Evolutionary conservation across 768 basidiomycete species (phyloP).

Genomic region (Fibroporia radiculosa): DNA sequence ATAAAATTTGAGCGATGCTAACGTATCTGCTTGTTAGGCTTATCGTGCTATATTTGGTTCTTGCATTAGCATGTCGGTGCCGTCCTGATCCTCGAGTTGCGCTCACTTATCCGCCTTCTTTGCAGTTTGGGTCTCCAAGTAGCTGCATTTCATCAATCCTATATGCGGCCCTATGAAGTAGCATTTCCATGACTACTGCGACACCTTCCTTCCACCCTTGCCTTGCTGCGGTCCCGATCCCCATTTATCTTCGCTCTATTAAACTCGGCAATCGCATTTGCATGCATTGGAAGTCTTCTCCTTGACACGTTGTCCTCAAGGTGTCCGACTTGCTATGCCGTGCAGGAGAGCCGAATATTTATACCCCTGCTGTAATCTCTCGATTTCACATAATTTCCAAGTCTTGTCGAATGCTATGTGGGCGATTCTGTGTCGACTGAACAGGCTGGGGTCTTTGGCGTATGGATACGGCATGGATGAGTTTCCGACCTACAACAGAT

Average conservation of each 20-base stretch:
- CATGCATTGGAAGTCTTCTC: not conserved
- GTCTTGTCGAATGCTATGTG: not conserved
- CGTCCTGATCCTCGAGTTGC: not conserved
- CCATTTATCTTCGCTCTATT: no score
- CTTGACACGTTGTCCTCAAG: not conserved
- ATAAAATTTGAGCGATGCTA: not conserved
- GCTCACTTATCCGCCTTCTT: slow-evolving; percentile 3
- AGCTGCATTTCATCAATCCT: no score
- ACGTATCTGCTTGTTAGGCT: slow-evolving; percentile 15
- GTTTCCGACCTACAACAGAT: no score
- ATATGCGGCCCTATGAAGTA: no score
- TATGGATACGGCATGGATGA: no score
- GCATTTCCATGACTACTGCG: no score
- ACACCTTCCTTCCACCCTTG: no score
- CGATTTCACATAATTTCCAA: not conserved
- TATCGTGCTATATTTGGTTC: slow-evolving; percentile 68
- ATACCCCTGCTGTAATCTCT: not conserved
- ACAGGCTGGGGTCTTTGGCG: no score
- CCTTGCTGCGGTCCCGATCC: no score
- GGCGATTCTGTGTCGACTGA: no score
- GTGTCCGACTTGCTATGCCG: not conserved
- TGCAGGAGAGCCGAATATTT: not conserved
- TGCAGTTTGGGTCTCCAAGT: slow-evolving; percentile 36
- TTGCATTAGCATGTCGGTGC: slow-evolving; percentile 68
- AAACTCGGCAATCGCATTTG: no score